Conservation (phyloP, 139 green algal species). For the Edaphochlamys debaryana region DNA sequence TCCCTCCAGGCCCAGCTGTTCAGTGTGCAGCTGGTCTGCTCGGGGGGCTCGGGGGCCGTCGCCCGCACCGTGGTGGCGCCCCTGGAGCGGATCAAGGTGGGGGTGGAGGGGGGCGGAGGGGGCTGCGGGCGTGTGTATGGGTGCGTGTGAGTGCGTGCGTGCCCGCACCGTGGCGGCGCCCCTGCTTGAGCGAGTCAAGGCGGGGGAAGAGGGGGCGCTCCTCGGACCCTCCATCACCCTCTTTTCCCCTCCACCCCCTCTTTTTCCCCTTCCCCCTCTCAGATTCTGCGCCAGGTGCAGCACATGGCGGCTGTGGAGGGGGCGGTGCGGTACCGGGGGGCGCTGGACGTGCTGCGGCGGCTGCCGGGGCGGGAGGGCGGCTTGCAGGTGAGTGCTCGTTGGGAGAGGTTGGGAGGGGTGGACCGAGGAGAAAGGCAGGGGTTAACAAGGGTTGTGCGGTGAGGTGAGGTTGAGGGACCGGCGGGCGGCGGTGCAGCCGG, state of each 20-base stretch:
- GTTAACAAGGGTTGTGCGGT: too few relatives aligned
- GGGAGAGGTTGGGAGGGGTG: background rate
- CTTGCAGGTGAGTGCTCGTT: constrained; percentile 42
- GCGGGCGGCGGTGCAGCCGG: too few relatives aligned
- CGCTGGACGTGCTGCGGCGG: constrained; percentile 51
- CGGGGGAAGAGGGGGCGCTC: too few relatives aligned
- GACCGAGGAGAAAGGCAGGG: too few relatives aligned
- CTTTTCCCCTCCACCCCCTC: too few relatives aligned
- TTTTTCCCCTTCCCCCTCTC: background rate
- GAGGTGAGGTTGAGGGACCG: too few relatives aligned
- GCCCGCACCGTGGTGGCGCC: constrained; percentile 75
- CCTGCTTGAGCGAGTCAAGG: too few relatives aligned
- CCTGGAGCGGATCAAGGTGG: constrained; percentile 72
- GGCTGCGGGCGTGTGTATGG: background rate
- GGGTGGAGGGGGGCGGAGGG: background rate
- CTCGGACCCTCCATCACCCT: too few relatives aligned
- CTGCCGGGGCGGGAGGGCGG: constrained; percentile 61
- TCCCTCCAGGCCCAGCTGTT: constrained; percentile 57
- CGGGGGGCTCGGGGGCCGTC: constrained; percentile 61
- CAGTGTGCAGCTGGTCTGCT: constrained; percentile 62
- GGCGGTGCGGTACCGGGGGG: constrained; percentile 52
- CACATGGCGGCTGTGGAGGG: constrained; percentile 40
- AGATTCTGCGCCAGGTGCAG: constrained; percentile 75
- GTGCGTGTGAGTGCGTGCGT: too few relatives aligned
- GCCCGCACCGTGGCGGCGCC: too few relatives aligned